Conservation (phyloP, 768 basidiomycete genomes). For the Leccinellum rugosiceps region DNA sequence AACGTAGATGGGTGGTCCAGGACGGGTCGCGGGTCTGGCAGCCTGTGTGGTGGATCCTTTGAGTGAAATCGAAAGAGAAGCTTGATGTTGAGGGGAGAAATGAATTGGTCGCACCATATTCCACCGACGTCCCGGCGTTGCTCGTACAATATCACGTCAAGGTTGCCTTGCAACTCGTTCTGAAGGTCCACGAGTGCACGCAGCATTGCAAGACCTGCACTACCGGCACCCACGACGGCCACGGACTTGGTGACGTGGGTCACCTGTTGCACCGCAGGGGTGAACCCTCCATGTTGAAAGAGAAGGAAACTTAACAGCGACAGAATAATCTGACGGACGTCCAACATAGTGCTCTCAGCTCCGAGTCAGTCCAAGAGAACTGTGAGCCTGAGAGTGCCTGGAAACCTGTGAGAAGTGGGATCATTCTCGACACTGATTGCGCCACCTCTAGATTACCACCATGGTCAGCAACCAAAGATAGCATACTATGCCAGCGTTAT, state of each 20-base stretch:
- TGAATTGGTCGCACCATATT: constrained; percentile 42
- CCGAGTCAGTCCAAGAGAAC: background rate
- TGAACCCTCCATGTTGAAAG: constrained; percentile 1
- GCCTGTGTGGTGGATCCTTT: constrained; percentile 18
- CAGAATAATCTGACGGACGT: constrained; percentile 5
- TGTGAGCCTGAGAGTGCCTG: background rate
- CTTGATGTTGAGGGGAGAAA: no score
- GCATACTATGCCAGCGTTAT: background rate
- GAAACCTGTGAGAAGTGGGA: background rate
- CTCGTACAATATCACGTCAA: constrained; percentile 54
- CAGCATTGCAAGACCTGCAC: constrained; percentile 51
- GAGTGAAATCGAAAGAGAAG: background rate
- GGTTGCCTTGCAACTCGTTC: constrained; percentile 32
- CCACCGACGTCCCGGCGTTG: constrained; percentile 53
- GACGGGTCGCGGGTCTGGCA: constrained; percentile 31
- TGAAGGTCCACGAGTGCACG: constrained; percentile 50
- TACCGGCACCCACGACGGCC: constrained; percentile 57
- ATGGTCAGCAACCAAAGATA: background rate
- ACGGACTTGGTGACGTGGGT: constrained; percentile 39
- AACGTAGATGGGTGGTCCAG: constrained; percentile 46
- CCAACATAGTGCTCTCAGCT: constrained; percentile 10
- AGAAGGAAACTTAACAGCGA: constrained; percentile 8
- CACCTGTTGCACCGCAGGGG: background rate
- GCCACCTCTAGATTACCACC: background rate
- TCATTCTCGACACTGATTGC: background rate